A percentile compares a stretch with the other conserved stretches of the same genome.
These are phyloP conservation scores for Euptelea pleiosperma DNA, from an alignment of 164 flowering plant genomes.

Conservation along the genomic window DNA sequence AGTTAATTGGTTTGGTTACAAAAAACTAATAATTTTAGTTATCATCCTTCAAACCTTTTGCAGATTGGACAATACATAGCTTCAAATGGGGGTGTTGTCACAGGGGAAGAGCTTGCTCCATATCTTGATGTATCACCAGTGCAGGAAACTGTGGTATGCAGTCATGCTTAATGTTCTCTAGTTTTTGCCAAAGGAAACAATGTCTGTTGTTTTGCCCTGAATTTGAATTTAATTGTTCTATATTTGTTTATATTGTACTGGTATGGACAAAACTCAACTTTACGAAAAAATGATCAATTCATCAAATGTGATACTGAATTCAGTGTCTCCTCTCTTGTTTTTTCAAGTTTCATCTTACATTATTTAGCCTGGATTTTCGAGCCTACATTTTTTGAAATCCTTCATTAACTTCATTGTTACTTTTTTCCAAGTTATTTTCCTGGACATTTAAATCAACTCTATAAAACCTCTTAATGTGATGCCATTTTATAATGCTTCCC, in stretches of 20 bases:
- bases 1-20: neutral
- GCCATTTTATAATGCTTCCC: no score
- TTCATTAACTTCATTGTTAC: no score
- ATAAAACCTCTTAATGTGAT: no score
- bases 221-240: conserved; percentile 1
- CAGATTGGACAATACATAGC: conserved; percentile 93
- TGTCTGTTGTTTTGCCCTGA: conserved; percentile 1
- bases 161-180: conserved; percentile 8
- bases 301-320: no score
- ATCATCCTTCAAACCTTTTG: conserved; percentile 15
- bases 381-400: no score
- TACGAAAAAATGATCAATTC: no score
- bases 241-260: neutral
- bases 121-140: conserved; percentile 71
- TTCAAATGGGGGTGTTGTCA: conserved; percentile 86
- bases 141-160: conserved; percentile 39
- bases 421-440: no score
- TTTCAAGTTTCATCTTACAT: no score
- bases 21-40: neutral
- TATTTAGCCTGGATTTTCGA: no score
- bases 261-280: no score
- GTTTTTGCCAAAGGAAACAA: conserved; percentile 1
- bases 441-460: no score
- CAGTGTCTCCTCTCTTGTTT: no score
- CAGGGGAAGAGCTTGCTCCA: conserved; percentile 98